Percentiles rank a stretch among this genome's conserved stretches.
These are phyloP conservation scores for Scheffersomyces lignicola DNA, from an alignment of 1,139 yeast species.

Conservation along the genomic window DNA sequence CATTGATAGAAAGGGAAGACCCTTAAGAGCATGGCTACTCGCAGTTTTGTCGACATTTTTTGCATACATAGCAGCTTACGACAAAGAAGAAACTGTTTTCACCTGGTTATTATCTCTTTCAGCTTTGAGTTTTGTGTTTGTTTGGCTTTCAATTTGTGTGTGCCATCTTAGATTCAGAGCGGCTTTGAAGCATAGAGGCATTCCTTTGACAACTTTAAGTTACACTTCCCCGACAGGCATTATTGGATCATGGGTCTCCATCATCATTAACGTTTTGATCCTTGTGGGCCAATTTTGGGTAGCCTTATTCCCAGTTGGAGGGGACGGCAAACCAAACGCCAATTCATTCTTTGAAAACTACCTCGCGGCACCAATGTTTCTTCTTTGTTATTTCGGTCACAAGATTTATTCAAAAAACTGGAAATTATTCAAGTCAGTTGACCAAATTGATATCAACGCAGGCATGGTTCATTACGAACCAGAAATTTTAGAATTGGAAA, in stretches of 20 bases:
- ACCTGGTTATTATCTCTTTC: conserved; percentile 26
- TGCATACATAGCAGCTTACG: conserved; percentile 24
- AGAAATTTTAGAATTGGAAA: conserved; percentile 36
- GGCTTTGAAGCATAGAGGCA: conserved; percentile 27
- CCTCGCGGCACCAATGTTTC: conserved; percentile 32
- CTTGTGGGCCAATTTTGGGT: conserved; percentile 40
- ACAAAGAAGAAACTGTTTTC: conserved; percentile 21
- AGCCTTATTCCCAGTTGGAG: conserved; percentile 38
- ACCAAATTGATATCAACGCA: conserved; percentile 40
- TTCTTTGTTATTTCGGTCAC: conserved; percentile 32
- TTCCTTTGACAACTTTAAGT: conserved; percentile 30
- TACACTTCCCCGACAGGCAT: conserved; percentile 30
- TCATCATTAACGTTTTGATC: conserved; percentile 20
- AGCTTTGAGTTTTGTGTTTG: conserved; percentile 25
- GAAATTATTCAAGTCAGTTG: conserved; percentile 29
- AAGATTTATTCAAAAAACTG: conserved; percentile 27
- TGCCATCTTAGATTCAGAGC: conserved; percentile 33
- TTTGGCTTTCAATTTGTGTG: conserved; percentile 32
- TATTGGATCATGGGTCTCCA: conserved; percentile 20
- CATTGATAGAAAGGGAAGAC: conserved; percentile 35
- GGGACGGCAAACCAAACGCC: conserved; percentile 30
- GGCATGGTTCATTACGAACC: conserved; percentile 44
- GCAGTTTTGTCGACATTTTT: conserved; percentile 20
- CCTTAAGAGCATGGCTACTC: conserved; percentile 25
- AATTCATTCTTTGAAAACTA: conserved; percentile 33